A percentile compares a stretch with the other conserved stretches of the same genome.
Evolutionary conservation across 805 yeast species (phyloP).

Genomic region (Saturnispora sekii): DNA sequence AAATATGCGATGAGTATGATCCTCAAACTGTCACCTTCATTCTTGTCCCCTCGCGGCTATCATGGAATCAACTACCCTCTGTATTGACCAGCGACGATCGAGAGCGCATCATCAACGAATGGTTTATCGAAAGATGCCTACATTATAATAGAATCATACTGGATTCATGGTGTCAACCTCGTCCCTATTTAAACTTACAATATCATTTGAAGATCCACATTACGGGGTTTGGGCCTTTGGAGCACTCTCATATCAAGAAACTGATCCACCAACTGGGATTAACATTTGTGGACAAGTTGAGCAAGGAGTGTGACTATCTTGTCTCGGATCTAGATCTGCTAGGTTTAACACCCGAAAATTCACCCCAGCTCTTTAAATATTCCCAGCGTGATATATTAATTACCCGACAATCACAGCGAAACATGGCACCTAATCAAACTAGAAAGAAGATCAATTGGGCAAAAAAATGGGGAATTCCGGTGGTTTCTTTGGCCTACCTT

Average conservation of each 20-base stretch:
- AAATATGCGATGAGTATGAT: constrained; percentile 13
- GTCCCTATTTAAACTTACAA: constrained; percentile 19
- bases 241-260: constrained; percentile 33
- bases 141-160: constrained; percentile 12
- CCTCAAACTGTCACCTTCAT: constrained; percentile 29
- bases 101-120: constrained; percentile 22
- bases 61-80: constrained; percentile 13
- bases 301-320: constrained; percentile 43
- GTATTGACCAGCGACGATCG: constrained; percentile 18
- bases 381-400: constrained; percentile 25
- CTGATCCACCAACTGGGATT: constrained; percentile 48
- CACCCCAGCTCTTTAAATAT: constrained; percentile 35
- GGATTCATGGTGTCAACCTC: constrained; percentile 25
- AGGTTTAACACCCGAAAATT: constrained; percentile 30
- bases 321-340: constrained; percentile 42
- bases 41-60: constrained; percentile 20
- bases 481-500: constrained; percentile 44
- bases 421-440: constrained; percentile 26
- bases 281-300: constrained; percentile 38
- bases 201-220: constrained; percentile 26
- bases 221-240: constrained; percentile 25
- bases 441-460: constrained; percentile 50
- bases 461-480: constrained; percentile 46
- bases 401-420: not conserved
- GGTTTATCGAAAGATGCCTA: constrained; percentile 27